Conservation (phyloP, 495 filamentous ascomycete genomes). For the Trichoderma gamsii region DNA sequence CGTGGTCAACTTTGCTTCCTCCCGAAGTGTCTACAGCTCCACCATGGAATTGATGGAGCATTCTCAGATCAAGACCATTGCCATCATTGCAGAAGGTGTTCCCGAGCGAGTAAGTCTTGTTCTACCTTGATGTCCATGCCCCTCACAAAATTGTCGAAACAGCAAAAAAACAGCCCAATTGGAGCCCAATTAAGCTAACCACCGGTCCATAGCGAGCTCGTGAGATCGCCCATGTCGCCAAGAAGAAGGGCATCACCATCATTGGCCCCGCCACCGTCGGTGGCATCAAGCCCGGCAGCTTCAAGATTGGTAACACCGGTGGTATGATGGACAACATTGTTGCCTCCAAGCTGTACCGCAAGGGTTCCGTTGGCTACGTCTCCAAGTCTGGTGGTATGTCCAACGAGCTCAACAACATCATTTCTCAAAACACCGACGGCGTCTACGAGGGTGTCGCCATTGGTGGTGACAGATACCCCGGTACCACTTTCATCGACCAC, state of each 20-base stretch:
- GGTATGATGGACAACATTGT: conserved; percentile 99
- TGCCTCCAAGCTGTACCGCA: conserved; percentile 98
- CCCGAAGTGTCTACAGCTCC: conserved; percentile 93
- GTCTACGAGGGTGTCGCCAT: conserved; percentile 99
- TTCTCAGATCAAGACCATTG: conserved; percentile 95
- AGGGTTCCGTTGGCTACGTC: conserved; percentile 96
- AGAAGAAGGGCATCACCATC: conserved; percentile 98
- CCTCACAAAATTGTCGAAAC: not conserved
- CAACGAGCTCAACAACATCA: conserved; percentile 99
- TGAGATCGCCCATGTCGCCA: conserved; percentile 89
- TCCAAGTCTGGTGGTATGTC: conserved; percentile 99
- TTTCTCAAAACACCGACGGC: conserved; percentile 89
- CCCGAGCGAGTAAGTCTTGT: conserved; percentile 75
- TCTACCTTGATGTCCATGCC: not conserved
- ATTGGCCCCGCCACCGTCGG: conserved; percentile 97
- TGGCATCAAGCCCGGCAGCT: conserved; percentile 98
- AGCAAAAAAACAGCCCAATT: not conserved
- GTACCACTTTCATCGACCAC: conserved; percentile 99
- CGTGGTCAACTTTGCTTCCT: conserved; percentile 98
- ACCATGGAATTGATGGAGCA: conserved; percentile 97
- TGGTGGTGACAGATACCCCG: conserved; percentile 96
- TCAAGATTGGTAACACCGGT: conserved; percentile 99
- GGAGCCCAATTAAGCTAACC: conserved; percentile 12
- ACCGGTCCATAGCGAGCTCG: conserved; percentile 65
- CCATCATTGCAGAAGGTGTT: conserved; percentile 98